Percentiles rank a stretch among this genome's conserved stretches.
Evolutionary conservation across 1,284 basidiomycete genomes (phyloP).

Genomic region (Cystobasidiaceae sp.): DNA sequence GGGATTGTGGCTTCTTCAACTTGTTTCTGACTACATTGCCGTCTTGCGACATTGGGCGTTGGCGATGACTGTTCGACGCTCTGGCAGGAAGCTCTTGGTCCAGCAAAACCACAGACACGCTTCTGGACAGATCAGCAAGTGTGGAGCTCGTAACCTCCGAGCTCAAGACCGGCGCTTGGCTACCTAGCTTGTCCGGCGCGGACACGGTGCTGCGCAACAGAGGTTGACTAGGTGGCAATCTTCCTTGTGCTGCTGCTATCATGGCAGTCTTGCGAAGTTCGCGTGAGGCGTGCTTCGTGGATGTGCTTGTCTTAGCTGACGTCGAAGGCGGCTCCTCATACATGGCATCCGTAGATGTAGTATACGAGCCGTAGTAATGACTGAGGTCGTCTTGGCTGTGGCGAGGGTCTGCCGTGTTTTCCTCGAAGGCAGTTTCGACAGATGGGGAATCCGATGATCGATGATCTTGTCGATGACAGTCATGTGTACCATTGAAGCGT

Average conservation of each 20-base stretch:
- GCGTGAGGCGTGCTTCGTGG: background rate
- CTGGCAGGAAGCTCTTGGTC: background rate
- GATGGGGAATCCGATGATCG: too few species aligned
- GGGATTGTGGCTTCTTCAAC: background rate
- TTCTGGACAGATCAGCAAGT: background rate
- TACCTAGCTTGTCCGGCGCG: background rate
- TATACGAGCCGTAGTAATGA: too few species aligned
- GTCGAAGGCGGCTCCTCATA: background rate
- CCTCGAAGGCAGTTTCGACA: too few species aligned
- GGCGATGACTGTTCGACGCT: background rate
- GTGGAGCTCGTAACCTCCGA: background rate
- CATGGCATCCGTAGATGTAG: too few species aligned
- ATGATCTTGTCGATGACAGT: too few species aligned
- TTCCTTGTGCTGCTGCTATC: conserved; percentile 9
- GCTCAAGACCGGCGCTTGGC: background rate
- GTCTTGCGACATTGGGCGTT: conserved; percentile 5
- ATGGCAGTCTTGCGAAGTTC: conserved; percentile 20
- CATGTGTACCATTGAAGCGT: too few species aligned
- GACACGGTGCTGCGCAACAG: background rate
- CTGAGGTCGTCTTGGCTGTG: too few species aligned
- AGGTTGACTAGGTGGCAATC: background rate
- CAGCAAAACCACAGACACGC: conserved; percentile 17
- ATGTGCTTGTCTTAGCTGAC: conserved; percentile 3
- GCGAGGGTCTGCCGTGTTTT: too few species aligned
- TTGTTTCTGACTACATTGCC: background rate